These are phyloP conservation scores for Paecilomyces sp. DNA, from an alignment of 2,329 filamentous ascomycete genomes.

Conservation along the genomic window DNA sequence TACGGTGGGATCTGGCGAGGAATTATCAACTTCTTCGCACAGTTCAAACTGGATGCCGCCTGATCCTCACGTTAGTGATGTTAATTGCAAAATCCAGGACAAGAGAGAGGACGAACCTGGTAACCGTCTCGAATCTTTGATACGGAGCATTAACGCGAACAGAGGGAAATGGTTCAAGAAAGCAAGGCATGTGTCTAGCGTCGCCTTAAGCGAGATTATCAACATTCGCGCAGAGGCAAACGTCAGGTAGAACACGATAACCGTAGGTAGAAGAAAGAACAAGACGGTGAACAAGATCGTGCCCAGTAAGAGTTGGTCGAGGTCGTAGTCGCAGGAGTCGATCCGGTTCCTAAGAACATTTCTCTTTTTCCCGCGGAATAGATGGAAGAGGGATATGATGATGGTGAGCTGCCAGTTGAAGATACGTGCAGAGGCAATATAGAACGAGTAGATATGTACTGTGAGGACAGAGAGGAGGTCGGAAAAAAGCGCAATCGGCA, in stretches of 20 bases:
- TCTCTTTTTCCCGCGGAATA: slow-evolving; percentile 96
- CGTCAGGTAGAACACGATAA: slow-evolving; percentile 93
- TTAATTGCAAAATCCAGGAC: neutral
- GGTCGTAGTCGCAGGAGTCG: slow-evolving; percentile 96
- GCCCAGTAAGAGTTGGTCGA: slow-evolving; percentile 91
- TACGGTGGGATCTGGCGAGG: slow-evolving; percentile 47
- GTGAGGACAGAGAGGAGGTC: slow-evolving; percentile 88
- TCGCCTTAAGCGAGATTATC: slow-evolving; percentile 88
- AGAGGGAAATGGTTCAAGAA: slow-evolving; percentile 96
- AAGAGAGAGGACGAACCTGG: slow-evolving; percentile 53
- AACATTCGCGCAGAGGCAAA: slow-evolving; percentile 92
- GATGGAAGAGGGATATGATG: slow-evolving; percentile 92
- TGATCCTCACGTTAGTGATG: slow-evolving; percentile 20
- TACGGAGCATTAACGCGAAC: slow-evolving; percentile 89
- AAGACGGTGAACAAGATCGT: slow-evolving; percentile 94
- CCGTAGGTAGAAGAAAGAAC: slow-evolving; percentile 89
- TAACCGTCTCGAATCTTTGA: slow-evolving; percentile 85
- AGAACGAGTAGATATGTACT: slow-evolving; percentile 96
- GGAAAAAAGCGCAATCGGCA: slow-evolving; percentile 93
- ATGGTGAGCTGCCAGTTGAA: slow-evolving; percentile 99
- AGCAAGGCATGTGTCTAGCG: slow-evolving; percentile 83
- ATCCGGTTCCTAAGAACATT: slow-evolving; percentile 96
- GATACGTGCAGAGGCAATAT: slow-evolving; percentile 91
- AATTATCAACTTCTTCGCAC: slow-evolving; percentile 57
- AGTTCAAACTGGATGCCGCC: slow-evolving; percentile 87